Base-by-base conservation (phyloP, 768 basidiomycete species). In the Naganishia kalamii region DNA sequence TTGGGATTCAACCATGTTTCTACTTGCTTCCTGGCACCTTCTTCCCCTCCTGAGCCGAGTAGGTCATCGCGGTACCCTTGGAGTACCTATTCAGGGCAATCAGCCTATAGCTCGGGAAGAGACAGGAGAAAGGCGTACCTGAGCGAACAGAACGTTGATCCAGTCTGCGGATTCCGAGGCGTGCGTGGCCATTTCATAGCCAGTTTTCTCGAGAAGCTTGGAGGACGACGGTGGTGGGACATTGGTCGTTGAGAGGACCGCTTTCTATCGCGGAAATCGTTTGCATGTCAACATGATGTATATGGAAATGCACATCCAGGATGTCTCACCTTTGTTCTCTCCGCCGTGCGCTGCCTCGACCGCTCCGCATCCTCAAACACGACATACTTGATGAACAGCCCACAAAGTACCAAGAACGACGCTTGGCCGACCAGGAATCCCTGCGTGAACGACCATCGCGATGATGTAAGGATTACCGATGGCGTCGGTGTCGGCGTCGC, bases 351-450 rank as follows among this genome's bases (percentile, higher is more conserved):
- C 32, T 59, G 70, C 70, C 70, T 70, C 12, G 65, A 65, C 17
- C 63, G 67, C 51, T 75, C 72, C n/a, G 78, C 68, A 6, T 89
- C 85, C 71, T 96, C 90, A 68, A 99, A 87, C 74, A 99, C 96
- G 63, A 98, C 86, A 80, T 96, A 98, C 74, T 90, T 89, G 79
- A 99, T 85, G 75, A 99, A 84, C 68, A 92, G 80, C 50, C 82
- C 82, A 30, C 90, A 83, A 50, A 93, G 82, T 57, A 88, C 72
- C 47, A 91, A 81, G 71, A 99, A 87, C 27, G 92, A 93, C 23
- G 90, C 82, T 77, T 98, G 94, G 63, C 94, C 94, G 47, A 97
- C 79, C 41, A 99, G 81, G 37, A 99, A 84, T 17, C 94, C 94
- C 75, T 97, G 93, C 0, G 93, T 96, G 79, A 99, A 99, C 0